phyloP scores from a whole-genome alignment of 345 rosid genomes.

The Aethionema arabicum region DNA sequence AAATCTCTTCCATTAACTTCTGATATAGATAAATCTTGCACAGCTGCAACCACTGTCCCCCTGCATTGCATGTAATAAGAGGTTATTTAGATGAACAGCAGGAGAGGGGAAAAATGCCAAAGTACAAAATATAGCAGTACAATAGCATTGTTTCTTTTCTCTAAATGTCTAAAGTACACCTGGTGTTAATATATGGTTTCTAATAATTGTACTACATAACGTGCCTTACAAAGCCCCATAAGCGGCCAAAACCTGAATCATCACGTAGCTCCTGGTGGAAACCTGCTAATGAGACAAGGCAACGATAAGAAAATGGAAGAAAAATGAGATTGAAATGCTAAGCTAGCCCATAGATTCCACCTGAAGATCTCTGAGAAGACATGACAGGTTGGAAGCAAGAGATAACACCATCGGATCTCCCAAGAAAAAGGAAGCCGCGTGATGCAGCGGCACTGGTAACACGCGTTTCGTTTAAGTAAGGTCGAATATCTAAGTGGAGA shows the following conservation, averaged over 20 bases:
- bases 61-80: slow-evolving; percentile 43
- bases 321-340: not conserved
- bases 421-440: slow-evolving; percentile 58
- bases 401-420: slow-evolving; percentile 68
- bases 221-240: slow-evolving; percentile 88
- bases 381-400: slow-evolving; percentile 53
- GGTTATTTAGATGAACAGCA: slow-evolving; percentile 6
- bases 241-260: slow-evolving; percentile 69
- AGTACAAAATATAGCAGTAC: not conserved
- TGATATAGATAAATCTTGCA: slow-evolving; percentile 58
- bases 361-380: slow-evolving; percentile 52
- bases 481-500: slow-evolving; percentile 47
- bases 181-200: slow-evolving; percentile 7
- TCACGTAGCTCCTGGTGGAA: slow-evolving; percentile 68
- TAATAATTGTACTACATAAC: slow-evolving; percentile 5
- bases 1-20: slow-evolving; percentile 51
- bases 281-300: slow-evolving; percentile 41
- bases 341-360: slow-evolving; percentile 38
- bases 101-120: not conserved
- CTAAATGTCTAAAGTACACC: not conserved
- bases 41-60: slow-evolving; percentile 61
- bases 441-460: slow-evolving; percentile 61
- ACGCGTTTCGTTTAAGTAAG: slow-evolving; percentile 34
- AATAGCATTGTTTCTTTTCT: slow-evolving; percentile 12
- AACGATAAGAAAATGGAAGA: slow-evolving; percentile 10